phyloP scores from a whole-genome alignment of 2,329 filamentous ascomycete genomes.

The Ploettnerulaceae sp. region DNA sequence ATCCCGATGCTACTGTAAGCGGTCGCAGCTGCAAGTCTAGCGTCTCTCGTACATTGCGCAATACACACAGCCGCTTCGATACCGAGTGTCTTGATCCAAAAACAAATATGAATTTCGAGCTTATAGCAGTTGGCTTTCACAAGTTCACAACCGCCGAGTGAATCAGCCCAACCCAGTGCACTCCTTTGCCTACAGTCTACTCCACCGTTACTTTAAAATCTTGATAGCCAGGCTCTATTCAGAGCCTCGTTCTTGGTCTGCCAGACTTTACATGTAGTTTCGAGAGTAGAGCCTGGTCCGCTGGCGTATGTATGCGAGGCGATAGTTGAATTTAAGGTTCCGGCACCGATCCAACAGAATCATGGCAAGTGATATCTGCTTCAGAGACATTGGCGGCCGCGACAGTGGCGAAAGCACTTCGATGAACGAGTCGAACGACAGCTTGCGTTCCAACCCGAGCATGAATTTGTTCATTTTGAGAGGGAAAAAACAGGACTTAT shows the following conservation, averaged over 20 bases:
- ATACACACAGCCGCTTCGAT: slow-evolving; percentile 22
- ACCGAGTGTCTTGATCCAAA: slow-evolving; percentile 5
- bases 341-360: slow-evolving; percentile 39
- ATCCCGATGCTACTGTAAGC: slow-evolving; percentile 7
- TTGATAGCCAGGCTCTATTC: slow-evolving; percentile 39
- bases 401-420: slow-evolving; percentile 38
- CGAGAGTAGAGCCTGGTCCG: slow-evolving; percentile 38
- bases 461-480: too few relatives aligned
- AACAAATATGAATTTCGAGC: slow-evolving; percentile 30
- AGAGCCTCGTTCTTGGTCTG: slow-evolving; percentile 47
- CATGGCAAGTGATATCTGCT: slow-evolving; percentile 41
- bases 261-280: slow-evolving; percentile 44
- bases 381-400: slow-evolving; percentile 34
- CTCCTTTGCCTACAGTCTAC: slow-evolving; percentile 47
- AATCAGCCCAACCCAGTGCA: slow-evolving; percentile 52
- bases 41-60: slow-evolving; percentile 20
- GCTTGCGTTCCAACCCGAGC: slow-evolving; percentile 44
- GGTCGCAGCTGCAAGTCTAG: slow-evolving; percentile 19
- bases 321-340: slow-evolving; percentile 37
- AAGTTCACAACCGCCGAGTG: slow-evolving; percentile 44
- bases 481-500: too few relatives aligned
- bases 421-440: slow-evolving; percentile 49
- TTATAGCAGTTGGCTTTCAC: slow-evolving; percentile 42
- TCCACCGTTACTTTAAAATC: slow-evolving; percentile 45
- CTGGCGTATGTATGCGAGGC: slow-evolving; percentile 40